Evolutionary conservation across 1,139 yeast species (phyloP), one percentile per base, ranked within the genome.

Genomic region (Pichia norvegensis): DNA sequence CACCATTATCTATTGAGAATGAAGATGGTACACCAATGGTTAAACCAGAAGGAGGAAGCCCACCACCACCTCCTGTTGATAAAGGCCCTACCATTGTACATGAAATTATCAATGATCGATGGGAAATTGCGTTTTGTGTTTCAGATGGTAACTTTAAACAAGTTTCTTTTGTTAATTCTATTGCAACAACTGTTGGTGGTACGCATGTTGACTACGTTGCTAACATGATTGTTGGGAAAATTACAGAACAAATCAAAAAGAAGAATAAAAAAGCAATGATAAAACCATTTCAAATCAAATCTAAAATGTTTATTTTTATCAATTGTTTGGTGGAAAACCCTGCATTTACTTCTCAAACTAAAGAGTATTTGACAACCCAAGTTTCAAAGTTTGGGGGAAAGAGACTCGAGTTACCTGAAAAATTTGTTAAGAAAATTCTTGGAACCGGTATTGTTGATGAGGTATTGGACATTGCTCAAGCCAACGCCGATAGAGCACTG

Each of bases 121-220:
- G 98, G 98, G 99, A 94, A 65, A 67, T 92, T 50, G 98, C 96
- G 0, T 90, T 94, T 69, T 92, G 96, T 1, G 85, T 88, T 1
- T 85, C 97, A 43, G 96, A 90, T 59, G 94, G 94, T 4, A 69
- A 75, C 3, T 94, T 94, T 66, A 86, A 87, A 55, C 98, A 94
- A 63, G 95, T 94, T 38, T 88, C 97, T 42, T 94, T 94, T 68
- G 98, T 92, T 22, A 94, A 94, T 62, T 88, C 97, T 4, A 94
- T 94, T 61, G 98, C 98, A 0, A 94, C 99, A 0, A 92, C 98
- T 0, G 71, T 90, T 1, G 99, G 98, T 50, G 99, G 99, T 55
- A 85, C 98, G 0, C 99, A 94, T 64, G 95, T 90, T 36, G 87
- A 83, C 56, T 81, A 83, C 61, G 76, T 90, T 39, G 73, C 94